phyloP scores from a whole-genome alignment of 352 stramenopile genomes.

The Blastocystis sp. region DNA sequence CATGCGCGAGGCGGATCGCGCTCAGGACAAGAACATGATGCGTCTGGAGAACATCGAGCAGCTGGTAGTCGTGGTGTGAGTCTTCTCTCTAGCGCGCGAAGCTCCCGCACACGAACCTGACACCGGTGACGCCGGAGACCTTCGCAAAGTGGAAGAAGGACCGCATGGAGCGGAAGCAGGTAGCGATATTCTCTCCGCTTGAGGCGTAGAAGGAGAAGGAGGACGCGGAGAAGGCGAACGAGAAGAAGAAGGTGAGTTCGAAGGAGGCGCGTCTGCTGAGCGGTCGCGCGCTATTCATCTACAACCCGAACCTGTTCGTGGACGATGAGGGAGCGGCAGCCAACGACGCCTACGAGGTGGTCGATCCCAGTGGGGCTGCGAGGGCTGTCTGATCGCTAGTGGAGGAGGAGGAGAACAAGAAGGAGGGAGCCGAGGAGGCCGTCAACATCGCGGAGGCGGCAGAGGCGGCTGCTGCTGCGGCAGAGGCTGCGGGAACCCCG shows the following conservation, averaged over 20 bases:
- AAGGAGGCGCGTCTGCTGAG: conserved; percentile 72
- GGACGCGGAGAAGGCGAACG: conserved; percentile 67
- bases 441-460: conserved; percentile 31
- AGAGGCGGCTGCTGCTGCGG: conserved; percentile 11
- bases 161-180: conserved; percentile 53
- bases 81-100: conserved; percentile 65
- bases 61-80: conserved; percentile 4
- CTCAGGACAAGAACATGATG: conserved; percentile 72
- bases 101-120: conserved; percentile 71
- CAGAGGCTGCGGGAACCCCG: neutral
- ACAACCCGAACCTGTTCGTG: conserved; percentile 76
- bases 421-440: neutral
- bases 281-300: conserved; percentile 77
- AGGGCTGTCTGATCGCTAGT: neutral
- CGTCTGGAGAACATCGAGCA: conserved; percentile 80
- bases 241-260: conserved; percentile 64
- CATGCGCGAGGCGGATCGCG: conserved; percentile 63
- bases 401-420: conserved; percentile 19
- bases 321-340: conserved; percentile 77
- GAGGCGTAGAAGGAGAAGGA: conserved; percentile 58
- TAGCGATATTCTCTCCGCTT: conserved; percentile 65
- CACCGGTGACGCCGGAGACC: conserved; percentile 73
- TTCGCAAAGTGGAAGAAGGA: conserved; percentile 77
- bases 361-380: conserved; percentile 63
- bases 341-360: conserved; percentile 69